Evolutionary conservation across 768 basidiomycete genomes (phyloP), one percentile per base, ranked within the genome.

Genomic region (Collybia mongolica): DNA sequence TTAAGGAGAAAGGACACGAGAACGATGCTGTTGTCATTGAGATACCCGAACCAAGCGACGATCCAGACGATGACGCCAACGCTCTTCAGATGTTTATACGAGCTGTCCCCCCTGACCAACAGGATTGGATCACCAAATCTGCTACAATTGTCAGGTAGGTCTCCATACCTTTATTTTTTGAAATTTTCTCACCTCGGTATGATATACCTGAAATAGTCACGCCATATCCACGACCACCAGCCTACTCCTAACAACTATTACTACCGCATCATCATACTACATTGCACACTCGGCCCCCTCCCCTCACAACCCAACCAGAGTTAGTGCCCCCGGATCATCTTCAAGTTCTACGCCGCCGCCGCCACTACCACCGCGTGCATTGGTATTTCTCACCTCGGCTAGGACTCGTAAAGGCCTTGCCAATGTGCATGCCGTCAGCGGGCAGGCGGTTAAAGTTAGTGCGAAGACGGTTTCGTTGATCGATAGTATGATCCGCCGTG

Each of bases 1-100:
- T 90, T 38, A 62, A 72, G 28, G 65, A 71, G 48, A 64, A 67
- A 14, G 80, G 80, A 6, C 73, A 74, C 41, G 79, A 82, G 56
- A 75, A 75, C 53, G 81, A 82, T 54, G 81, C 86, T 0, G 87
- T 92, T n/a, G 65, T 90, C 44, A 79, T 90, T 49, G 86, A 90
- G 58, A 78, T 90, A 24, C 77, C 81, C 0, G 77, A 82, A 44
- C 73, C 75, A 12, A 64, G 62, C 38, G 62, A 68, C 45, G 70
- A 68, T 43, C 26, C 44, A 19, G 66, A 68, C 28, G 64, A 69
- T 7, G 73, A 76, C 54, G 67, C 65, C 20, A 65, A 65, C 54
- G 73, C 81, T 5, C 67, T 76, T 19, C 73, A 79, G 52, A 75
- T 83, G 22, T 82, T 83, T 57, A 85, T 83, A 11, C 71, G 77